These are phyloP conservation scores for Linanthus parryae DNA, from an alignment of 148 eudicot species.

Conservation along the genomic window DNA sequence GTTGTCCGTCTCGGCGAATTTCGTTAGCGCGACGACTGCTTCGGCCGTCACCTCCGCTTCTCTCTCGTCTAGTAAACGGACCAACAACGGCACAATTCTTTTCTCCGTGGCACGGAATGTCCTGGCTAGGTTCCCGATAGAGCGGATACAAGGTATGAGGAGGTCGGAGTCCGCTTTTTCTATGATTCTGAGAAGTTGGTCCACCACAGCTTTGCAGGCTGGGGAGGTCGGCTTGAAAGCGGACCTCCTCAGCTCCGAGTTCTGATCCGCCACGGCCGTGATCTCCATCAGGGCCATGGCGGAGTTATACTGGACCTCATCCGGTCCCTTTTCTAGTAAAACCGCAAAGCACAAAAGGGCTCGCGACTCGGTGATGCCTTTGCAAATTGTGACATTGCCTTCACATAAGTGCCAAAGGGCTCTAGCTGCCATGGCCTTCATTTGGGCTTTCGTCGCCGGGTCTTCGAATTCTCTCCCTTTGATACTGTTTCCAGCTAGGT, in stretches of 20 bases:
- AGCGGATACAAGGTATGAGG: conserved; percentile 47
- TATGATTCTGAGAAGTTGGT: conserved; percentile 60
- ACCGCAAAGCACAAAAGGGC: conserved; percentile 81
- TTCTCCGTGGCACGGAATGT: conserved; percentile 75
- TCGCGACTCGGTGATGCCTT: conserved; percentile 62
- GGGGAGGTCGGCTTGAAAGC: conserved; percentile 85
- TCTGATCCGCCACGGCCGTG: conserved; percentile 62
- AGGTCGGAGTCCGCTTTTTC: conserved; percentile 39
- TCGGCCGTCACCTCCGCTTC: conserved; percentile 53
- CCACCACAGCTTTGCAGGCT: conserved; percentile 68
- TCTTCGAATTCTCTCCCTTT: conserved; percentile 67
- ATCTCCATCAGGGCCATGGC: conserved; percentile 84
- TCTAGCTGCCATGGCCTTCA: conserved; percentile 82
- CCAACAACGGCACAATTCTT: conserved; percentile 49
- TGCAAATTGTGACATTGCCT: conserved; percentile 59
- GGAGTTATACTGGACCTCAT: conserved; percentile 59
- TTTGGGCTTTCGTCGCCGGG: conserved; percentile 56
- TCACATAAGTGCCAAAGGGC: conserved; percentile 63
- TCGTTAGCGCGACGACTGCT: conserved; percentile 38
- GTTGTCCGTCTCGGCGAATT: conserved; percentile 59
- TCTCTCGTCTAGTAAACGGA: conserved; percentile 50
- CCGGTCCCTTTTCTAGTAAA: conserved; percentile 56
- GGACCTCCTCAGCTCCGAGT: conserved; percentile 45
- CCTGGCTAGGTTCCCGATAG: conserved; percentile 67
- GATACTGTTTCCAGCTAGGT: conserved; percentile 42